phyloP scores from a whole-genome alignment of 306 rosid species.

The Cucumis melo region DNA sequence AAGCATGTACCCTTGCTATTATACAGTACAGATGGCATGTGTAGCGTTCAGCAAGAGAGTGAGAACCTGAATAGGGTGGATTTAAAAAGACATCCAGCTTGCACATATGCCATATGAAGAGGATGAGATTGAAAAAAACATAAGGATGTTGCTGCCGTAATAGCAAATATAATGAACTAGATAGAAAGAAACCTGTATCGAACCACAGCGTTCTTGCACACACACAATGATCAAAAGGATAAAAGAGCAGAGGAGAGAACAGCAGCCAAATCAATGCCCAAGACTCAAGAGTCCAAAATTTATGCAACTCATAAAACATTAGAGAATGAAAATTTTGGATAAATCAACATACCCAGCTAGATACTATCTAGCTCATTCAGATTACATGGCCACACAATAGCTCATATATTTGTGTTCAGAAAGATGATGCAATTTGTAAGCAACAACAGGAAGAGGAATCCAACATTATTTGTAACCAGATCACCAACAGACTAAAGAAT shows the following conservation, averaged over 20 bases:
- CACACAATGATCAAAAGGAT: not conserved
- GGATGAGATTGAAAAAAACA: not conserved
- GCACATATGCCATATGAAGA: not conserved
- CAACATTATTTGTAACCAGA: not conserved
- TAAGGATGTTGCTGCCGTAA: not conserved
- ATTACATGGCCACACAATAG: not conserved
- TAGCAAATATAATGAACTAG: not conserved
- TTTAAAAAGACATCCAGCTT: not conserved
- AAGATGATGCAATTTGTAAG: not conserved
- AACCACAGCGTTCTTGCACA: not conserved
- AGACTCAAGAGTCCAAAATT: not conserved
- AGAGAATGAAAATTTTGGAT: not conserved
- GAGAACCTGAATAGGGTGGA: not conserved
- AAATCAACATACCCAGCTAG: not conserved
- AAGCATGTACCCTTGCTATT: not conserved
- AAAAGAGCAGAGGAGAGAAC: not conserved
- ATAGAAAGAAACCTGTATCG: not conserved
- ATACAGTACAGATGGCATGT: not conserved
- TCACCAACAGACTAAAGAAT: not conserved
- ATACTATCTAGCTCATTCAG: not conserved
- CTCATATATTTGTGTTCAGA: not conserved
- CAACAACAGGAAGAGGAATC: not conserved
- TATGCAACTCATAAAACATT: not conserved
- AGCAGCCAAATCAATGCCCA: not conserved
- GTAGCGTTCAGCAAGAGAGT: not conserved